phyloP scores from a whole-genome alignment of 441 rosid species.

The Corymbia calophylla region DNA sequence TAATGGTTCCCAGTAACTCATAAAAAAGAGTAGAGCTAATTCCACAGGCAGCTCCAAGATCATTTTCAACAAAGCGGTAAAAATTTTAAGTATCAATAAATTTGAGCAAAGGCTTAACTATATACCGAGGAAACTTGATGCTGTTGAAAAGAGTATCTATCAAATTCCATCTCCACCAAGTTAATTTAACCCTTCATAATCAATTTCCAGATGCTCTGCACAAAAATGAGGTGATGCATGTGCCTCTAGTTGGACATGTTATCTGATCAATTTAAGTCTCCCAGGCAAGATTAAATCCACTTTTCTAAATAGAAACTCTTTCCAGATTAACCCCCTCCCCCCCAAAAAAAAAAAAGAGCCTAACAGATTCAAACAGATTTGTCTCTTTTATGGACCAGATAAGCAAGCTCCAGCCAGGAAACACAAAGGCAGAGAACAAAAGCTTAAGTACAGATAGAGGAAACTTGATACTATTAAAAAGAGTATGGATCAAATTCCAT shows the following conservation, averaged over 20 bases:
- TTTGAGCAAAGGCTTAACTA: not conserved
- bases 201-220: not conserved
- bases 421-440: not conserved
- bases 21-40: not conserved
- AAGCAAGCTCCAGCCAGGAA: not conserved
- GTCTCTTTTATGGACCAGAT: not conserved
- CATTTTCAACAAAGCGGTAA: not conserved
- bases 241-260: not conserved
- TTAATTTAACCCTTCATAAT: not conserved
- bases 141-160: not conserved
- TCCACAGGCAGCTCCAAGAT: not conserved
- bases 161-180: not conserved
- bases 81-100: not conserved
- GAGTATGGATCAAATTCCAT: not conserved
- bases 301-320: not conserved
- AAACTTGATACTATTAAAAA: not conserved
- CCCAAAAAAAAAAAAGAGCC: not conserved
- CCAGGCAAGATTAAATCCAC: not conserved
- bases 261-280: not conserved
- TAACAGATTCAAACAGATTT: not conserved
- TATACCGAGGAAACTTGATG: not conserved
- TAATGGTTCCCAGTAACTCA: not conserved
- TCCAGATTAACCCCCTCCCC: not conserved
- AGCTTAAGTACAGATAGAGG: not conserved
- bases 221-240: not conserved